These are phyloP conservation scores for Lyophyllum shimeji DNA, from an alignment of 768 basidiomycete species.

Conservation along the genomic window DNA sequence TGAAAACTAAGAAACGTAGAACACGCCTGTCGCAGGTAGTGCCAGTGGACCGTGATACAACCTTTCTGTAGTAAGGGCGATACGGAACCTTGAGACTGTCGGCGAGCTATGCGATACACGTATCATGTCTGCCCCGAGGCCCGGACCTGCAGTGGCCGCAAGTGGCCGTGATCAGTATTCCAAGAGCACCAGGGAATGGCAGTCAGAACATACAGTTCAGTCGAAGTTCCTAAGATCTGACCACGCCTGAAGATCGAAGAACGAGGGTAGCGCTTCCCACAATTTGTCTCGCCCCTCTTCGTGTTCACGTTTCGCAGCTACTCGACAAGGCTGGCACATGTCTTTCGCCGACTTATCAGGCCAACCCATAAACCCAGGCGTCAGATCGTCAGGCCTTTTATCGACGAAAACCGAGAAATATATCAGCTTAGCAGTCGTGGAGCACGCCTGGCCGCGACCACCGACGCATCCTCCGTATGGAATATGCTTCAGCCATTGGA, in stretches of 20 bases:
- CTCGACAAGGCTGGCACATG: background rate
- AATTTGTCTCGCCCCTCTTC: slow-evolving; percentile 1
- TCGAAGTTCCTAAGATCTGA: background rate
- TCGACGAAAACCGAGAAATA: background rate
- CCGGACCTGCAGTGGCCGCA: too few species aligned
- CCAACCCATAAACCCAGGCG: background rate
- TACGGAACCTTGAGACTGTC: too few species aligned
- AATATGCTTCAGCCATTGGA: background rate
- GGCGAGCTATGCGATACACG: too few species aligned
- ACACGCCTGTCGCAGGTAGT: too few species aligned
- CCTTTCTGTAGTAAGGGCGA: too few species aligned
- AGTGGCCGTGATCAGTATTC: background rate
- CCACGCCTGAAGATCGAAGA: slow-evolving; percentile 5
- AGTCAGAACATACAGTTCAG: background rate
- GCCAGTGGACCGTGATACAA: too few species aligned
- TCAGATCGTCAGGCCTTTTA: background rate
- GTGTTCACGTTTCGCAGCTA: background rate
- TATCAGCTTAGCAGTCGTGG: background rate
- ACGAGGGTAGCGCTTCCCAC: slow-evolving; percentile 11
- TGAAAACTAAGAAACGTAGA: too few species aligned
- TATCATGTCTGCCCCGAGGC: too few species aligned
- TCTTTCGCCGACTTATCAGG: background rate
- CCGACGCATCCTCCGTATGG: background rate
- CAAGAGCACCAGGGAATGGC: background rate
- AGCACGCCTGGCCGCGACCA: background rate